Evolutionary conservation across 106 monocot species (phyloP), one percentile per base, ranked within the genome.

Genomic region (Posidonia australis): DNA sequence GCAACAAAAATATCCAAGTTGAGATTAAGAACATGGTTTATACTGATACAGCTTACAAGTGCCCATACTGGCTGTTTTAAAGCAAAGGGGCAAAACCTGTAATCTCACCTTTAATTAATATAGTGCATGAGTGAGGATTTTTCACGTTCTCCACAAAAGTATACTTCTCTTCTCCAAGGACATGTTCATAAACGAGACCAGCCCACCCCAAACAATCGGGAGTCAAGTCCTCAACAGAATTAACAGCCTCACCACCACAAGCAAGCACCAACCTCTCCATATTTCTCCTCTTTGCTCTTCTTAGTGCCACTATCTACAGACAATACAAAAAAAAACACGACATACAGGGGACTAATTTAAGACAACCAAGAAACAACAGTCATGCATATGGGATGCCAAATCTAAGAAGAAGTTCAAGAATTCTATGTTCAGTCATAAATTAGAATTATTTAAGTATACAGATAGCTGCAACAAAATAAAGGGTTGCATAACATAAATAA

Each of bases 261-360:
- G 94, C 89, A 51, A 96, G 64, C 51, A 96, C 87, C 62, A 96
- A 65, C 28, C 94, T 76, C 73, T 96, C 94, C 94, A 96, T 96
- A 67, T 96, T 96, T 73, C 94, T 81, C 70, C 94, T 96, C 72
- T 96, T 96, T 65, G 94, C 90, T 77, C 94, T 81, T 57, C 94
- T 70, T 60, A 96, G 78, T 26, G 80, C 94, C 75, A 96, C 76
- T 63, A 96, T 96, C 94, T 96, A 58, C 56, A 72, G 46, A 64
- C 12, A 3, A 11, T 4, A 49, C 48, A 10, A n/a, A n/a, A 13
- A 49, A 17, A n/a, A 3, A 49, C 14, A 0, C n/a, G n/a, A n/a
- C n/a, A 36, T 36, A 11, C 2, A 49, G 3, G 48, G 13, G 13
- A 49, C 2, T 49, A 13, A 49, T 49, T 17, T 10, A 60, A 16